phyloP scores from a whole-genome alignment of 116 monocot species.

The Thalassia testudinum region DNA sequence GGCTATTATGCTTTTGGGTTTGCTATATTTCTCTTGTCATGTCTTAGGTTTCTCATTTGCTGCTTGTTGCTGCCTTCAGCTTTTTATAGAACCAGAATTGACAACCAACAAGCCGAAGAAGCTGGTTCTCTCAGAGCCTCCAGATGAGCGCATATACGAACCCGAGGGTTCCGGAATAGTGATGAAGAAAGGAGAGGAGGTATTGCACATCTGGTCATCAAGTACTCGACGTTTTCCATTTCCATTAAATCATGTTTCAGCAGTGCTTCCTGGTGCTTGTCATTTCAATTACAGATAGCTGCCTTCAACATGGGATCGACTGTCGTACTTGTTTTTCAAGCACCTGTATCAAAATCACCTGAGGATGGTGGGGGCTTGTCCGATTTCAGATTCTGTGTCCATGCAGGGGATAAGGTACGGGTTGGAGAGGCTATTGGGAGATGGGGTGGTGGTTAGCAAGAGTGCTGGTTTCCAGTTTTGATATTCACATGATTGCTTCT shows the following conservation, averaged over 20 bases:
- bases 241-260: neutral
- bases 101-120: conserved; percentile 50
- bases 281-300: conserved; percentile 37
- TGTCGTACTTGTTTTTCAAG: conserved; percentile 91
- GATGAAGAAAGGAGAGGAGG: conserved; percentile 87
- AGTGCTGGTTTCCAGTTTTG: too few relatives aligned
- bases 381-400: conserved; percentile 61
- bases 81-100: conserved; percentile 73
- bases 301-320: conserved; percentile 95
- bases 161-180: conserved; percentile 47
- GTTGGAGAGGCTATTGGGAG: conserved; percentile 80
- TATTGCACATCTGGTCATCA: conserved; percentile 1
- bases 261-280: neutral
- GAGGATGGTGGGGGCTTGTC: conserved; percentile 8
- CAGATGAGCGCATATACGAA: conserved; percentile 58
- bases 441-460: conserved; percentile 14
- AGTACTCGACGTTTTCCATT: neutral
- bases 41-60: too few relatives aligned
- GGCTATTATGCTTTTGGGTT: too few relatives aligned
- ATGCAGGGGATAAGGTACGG: conserved; percentile 44
- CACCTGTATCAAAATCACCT: conserved; percentile 30
- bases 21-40: too few relatives aligned
- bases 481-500: too few relatives aligned
- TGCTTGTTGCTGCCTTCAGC: conserved; percentile 16
- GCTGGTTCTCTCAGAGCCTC: conserved; percentile 35